Base-by-base conservation (phyloP, 2,329 filamentous ascomycete species). In the Hymenoscyphus occultus region DNA sequence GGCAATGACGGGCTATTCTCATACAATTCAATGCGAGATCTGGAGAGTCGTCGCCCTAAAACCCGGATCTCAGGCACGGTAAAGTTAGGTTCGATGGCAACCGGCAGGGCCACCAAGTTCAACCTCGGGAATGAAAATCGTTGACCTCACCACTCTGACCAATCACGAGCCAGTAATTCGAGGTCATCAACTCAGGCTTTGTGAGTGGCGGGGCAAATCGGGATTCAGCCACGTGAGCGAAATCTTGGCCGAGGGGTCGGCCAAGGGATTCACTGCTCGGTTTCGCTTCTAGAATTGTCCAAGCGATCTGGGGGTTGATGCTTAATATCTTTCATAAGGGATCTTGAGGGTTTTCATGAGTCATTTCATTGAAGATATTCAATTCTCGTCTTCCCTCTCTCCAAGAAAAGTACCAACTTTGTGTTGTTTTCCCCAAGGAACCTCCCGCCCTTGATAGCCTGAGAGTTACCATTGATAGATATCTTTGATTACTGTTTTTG, bases 51-150 rank as follows among this genome's bases (percentile, higher is more conserved):
- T 48, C 45, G 45, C 45, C 45, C 45, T 48, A 48, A 48, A 48
- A 48, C 45, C 10, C 45, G n/a, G 45, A 48, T 48, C 45, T 48
- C 6, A 48, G 45, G 28, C 28, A 28, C 28, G 28, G 28, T 28
- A 28, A 28, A 28, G 28, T 28, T 28, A 28, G 28, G 28, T 45
- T 57, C 40, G 35, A 62, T 45, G 60, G 60, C 60, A 28, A 28
- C 28, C 3, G 28, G 28, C 28, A 28, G 22, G 19, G 40, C 58
- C 42, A 32, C 42, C 22, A 22, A 35, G 39, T 22, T 64, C 57
- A 56, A 62, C 61, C 64, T 63, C 64, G 64, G 64, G 60, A 65
- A 60, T 60, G 45, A 57, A 28, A 13, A 19, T 39, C 42, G n/a
- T n/a, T 31, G 39, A 60, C 64, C 58, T 63, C 61, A 63, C 61